Evolutionary conservation across 805 yeast species (phyloP).

Genomic region (Jamesozyma lodderae): DNA sequence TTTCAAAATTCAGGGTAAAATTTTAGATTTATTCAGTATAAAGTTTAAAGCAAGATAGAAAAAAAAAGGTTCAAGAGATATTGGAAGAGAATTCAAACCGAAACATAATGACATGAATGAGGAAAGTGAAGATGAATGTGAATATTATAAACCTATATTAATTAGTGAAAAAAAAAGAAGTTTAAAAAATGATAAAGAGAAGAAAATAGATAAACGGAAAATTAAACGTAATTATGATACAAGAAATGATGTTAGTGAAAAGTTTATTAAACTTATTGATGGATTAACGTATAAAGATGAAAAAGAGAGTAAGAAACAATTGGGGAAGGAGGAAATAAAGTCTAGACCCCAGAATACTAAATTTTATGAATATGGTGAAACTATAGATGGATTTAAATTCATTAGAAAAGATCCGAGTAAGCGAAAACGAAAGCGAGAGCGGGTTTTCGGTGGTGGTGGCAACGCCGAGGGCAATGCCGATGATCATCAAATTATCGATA

Average conservation of each 20-base stretch:
- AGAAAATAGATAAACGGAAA: too few species aligned
- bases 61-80: not conserved
- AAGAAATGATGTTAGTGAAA: too few species aligned
- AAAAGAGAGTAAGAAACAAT: not conserved
- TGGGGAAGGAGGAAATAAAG: not conserved
- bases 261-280: too few species aligned
- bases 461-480: not conserved
- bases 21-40: not conserved
- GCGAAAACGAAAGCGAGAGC: not conserved
- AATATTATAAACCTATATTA: not conserved
- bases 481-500: constrained; percentile 1
- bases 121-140: not conserved
- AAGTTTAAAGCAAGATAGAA: not conserved
- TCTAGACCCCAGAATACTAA: too few species aligned
- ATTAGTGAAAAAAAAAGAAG: not conserved
- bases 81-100: not conserved
- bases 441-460: not conserved
- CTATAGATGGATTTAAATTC: constrained; percentile 14
- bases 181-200: not conserved
- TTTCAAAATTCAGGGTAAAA: not conserved
- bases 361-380: constrained; percentile 13
- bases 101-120: not conserved
- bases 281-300: too few species aligned
- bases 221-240: too few species aligned
- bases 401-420: constrained; percentile 6